These are phyloP conservation scores for Rosa chinensis DNA, from an alignment of 306 rosid species.

Conservation along the genomic window DNA sequence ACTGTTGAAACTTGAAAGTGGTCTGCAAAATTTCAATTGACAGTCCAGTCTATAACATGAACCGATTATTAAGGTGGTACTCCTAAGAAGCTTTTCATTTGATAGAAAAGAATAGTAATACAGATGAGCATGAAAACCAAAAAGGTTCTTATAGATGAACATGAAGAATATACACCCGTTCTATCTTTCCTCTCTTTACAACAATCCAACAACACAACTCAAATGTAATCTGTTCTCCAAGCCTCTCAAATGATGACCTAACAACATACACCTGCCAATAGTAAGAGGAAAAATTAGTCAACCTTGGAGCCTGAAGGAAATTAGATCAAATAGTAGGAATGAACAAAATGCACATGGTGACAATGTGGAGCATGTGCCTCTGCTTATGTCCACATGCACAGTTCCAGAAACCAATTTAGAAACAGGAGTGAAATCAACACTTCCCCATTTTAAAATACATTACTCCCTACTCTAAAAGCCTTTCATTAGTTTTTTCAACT, in stretches of 20 bases:
- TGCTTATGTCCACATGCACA: not conserved
- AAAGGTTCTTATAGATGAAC: not conserved
- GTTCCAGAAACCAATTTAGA: not conserved
- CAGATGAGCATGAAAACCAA: not conserved
- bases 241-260: slow-evolving; percentile 97
- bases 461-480: not conserved
- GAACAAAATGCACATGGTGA: not conserved
- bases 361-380: slow-evolving; percentile 4
- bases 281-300: not conserved
- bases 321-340: not conserved
- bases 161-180: slow-evolving; percentile 61
- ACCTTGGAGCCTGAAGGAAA: not conserved
- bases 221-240: slow-evolving; percentile 94
- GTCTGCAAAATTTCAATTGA: not conserved
- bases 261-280: slow-evolving; percentile 88
- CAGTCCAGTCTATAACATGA: not conserved
- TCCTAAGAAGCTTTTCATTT: not conserved
- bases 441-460: not conserved
- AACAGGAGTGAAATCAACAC: not conserved
- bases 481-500: not conserved
- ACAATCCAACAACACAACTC: slow-evolving; percentile 84
- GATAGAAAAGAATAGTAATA: not conserved
- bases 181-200: slow-evolving; percentile 48
- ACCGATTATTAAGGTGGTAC: not conserved
- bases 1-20: not conserved